These are phyloP conservation scores for Mortierella sp. DNA, from an alignment of 371 early-diverging fungal species.

Conservation along the genomic window DNA sequence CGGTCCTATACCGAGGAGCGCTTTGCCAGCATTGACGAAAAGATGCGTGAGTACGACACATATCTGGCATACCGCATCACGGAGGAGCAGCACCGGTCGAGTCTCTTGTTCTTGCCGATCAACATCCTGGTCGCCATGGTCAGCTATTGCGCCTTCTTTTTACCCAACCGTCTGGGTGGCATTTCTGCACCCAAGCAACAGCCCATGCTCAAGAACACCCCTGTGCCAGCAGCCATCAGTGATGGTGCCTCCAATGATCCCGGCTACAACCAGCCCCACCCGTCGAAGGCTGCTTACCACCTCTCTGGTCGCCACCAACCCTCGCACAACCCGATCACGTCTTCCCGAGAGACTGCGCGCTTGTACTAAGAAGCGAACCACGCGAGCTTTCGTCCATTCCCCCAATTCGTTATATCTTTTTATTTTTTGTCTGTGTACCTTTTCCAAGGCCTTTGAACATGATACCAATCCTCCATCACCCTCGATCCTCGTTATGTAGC, in stretches of 20 bases:
- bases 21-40: slow-evolving; percentile 63
- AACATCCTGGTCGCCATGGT: slow-evolving; percentile 56
- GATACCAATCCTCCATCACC: slow-evolving; percentile 4
- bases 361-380: slow-evolving; percentile 21
- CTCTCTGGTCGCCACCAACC: slow-evolving; percentile 29
- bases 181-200: slow-evolving; percentile 35
- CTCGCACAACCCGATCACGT: slow-evolving; percentile 42
- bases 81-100: slow-evolving; percentile 61
- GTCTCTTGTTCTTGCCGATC: slow-evolving; percentile 57
- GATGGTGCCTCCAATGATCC: slow-evolving; percentile 37
- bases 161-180: slow-evolving; percentile 47
- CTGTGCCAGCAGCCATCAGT: slow-evolving; percentile 44
- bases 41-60: slow-evolving; percentile 66
- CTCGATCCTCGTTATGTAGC: not conserved
- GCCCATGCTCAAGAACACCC: slow-evolving; percentile 51
- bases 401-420: not conserved
- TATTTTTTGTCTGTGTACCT: not conserved
- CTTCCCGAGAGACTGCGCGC: slow-evolving; percentile 47
- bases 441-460: not conserved
- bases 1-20: slow-evolving; percentile 67
- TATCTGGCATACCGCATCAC: slow-evolving; percentile 64
- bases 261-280: slow-evolving; percentile 2
- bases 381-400: too few species aligned
- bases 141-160: slow-evolving; percentile 57
- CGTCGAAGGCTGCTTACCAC: not conserved